Conservation (phyloP, 23 red algal genomes). For the Gracilaria vermiculophylla region DNA sequence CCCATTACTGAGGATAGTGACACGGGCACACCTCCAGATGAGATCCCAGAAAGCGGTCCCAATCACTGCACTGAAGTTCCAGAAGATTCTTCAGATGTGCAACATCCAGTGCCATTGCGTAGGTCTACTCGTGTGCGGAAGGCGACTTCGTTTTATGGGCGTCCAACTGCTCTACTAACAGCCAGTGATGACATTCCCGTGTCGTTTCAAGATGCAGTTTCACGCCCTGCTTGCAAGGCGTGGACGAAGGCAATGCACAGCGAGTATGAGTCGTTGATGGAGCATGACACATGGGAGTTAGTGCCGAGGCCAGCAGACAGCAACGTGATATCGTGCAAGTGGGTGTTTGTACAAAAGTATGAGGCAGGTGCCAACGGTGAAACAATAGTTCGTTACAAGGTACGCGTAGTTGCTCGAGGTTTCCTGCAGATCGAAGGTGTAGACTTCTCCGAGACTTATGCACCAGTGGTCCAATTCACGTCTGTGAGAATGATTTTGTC, state of each 20-base stretch:
- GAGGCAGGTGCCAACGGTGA: neutral
- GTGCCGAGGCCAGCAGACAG: conserved; percentile 35
- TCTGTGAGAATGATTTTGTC: conserved; percentile 28
- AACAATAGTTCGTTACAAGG: conserved; percentile 43
- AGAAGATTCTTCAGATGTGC: too few species aligned
- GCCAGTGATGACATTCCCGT: conserved; percentile 20
- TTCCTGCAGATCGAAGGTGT: conserved; percentile 39
- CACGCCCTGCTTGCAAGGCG: conserved; percentile 24
- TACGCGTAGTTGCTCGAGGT: conserved; percentile 8
- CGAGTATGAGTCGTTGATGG: conserved; percentile 14
- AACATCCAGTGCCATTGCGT: neutral
- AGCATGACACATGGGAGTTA: conserved; percentile 51
- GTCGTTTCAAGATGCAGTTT: conserved; percentile 7
- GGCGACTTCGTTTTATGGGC: neutral
- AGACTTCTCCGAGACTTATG: conserved; percentile 36
- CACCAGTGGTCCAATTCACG: conserved; percentile 49
- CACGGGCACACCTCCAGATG: too few species aligned
- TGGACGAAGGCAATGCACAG: conserved; percentile 29
- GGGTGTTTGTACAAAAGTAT: conserved; percentile 44
- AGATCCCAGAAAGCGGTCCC: too few species aligned
- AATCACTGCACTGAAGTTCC: too few species aligned
- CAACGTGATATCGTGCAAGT: conserved; percentile 22
- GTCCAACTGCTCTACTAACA: conserved; percentile 17
- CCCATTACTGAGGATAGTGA: too few species aligned
- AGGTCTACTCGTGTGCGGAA: conserved; percentile 11